phyloP scores from a whole-genome alignment of 129 eudicot genomes.

The Rutidosis leptorrhynchoides region DNA sequence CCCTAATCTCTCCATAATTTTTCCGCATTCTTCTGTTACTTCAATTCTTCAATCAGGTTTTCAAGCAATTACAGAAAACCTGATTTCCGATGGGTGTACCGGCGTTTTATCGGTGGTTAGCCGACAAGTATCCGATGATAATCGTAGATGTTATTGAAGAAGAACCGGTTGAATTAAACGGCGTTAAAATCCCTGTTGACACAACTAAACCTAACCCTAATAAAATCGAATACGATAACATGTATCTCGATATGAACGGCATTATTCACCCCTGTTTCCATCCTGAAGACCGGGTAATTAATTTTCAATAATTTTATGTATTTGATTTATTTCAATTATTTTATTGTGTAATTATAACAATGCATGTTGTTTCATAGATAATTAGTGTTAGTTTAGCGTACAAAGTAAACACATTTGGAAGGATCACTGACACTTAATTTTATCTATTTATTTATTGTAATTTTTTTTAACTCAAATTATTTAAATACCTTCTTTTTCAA shows the following conservation, averaged over 20 bases:
- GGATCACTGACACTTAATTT: no score
- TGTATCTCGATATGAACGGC: slow-evolving; percentile 96
- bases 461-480: no score
- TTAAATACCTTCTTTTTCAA: no score
- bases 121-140: slow-evolving; percentile 92
- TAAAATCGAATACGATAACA: slow-evolving; percentile 67
- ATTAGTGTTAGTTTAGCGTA: background rate
- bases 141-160: slow-evolving; percentile 77
- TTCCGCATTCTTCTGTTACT: background rate
- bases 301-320: background rate
- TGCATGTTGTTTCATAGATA: background rate
- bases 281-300: slow-evolving; percentile 81
- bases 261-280: slow-evolving; percentile 98
- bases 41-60: background rate
- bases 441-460: no score
- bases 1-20: background rate
- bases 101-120: slow-evolving; percentile 94
- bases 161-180: slow-evolving; percentile 65
- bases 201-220: slow-evolving; percentile 88
- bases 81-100: slow-evolving; percentile 72
- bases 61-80: background rate
- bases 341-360: background rate
- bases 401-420: background rate
- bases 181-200: slow-evolving; percentile 72
- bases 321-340: background rate